phyloP scores from a whole-genome alignment of 75 land plant genomes.

The Pinus tabuliformis region DNA sequence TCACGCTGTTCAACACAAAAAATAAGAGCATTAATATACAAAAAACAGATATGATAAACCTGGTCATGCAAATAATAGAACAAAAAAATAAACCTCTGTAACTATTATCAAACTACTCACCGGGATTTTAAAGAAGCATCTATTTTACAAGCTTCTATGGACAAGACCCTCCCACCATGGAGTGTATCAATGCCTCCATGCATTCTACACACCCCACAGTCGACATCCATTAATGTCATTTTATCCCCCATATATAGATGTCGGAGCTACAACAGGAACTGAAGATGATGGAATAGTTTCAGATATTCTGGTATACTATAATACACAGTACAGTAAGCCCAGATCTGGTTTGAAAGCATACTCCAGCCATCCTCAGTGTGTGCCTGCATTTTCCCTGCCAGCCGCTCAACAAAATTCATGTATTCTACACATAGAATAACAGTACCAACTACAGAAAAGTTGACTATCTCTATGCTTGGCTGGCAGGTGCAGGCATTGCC shows the following conservation, averaged over 20 bases:
- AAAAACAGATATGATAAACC: background rate
- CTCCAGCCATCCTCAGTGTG: conserved; percentile 5
- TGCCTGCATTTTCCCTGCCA: conserved; percentile 11
- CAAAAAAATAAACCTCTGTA: background rate
- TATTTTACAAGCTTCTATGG: conserved; percentile 1
- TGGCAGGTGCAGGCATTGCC: conserved; percentile 97
- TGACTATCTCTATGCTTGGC: conserved; percentile 12
- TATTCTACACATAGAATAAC: background rate
- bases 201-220: background rate
- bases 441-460: background rate
- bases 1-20: background rate
- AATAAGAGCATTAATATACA: background rate
- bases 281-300: conserved; percentile 4
- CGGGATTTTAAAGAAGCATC: background rate
- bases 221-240: background rate
- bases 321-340: background rate
- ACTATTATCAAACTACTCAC: background rate
- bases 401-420: background rate
- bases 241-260: conserved; percentile 6
- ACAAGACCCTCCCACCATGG: background rate
- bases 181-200: background rate
- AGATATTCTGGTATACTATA: background rate
- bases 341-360: background rate
- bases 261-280: background rate
- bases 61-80: background rate